Evolutionary conservation across 495 filamentous ascomycete genomes (phyloP).

Genomic region (Talaromyces thailandensis): DNA sequence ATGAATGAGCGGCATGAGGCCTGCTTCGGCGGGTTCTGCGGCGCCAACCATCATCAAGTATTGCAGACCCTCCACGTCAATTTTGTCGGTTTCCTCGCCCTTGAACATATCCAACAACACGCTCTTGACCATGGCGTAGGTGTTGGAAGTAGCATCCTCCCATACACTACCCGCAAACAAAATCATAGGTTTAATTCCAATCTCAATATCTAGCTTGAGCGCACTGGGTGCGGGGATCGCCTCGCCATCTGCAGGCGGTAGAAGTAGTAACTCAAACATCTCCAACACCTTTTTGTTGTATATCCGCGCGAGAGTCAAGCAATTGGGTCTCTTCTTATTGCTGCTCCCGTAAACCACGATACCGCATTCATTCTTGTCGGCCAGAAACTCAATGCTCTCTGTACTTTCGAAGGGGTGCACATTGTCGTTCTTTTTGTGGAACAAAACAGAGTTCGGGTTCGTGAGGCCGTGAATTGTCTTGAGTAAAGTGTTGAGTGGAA

Average conservation of each 20-base stretch:
- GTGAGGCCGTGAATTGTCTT: slow-evolving; percentile 76
- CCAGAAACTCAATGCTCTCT: slow-evolving; percentile 81
- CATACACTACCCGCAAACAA: slow-evolving; percentile 77
- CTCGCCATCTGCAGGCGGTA: slow-evolving; percentile 54
- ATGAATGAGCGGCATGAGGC: slow-evolving; percentile 60
- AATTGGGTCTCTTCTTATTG: slow-evolving; percentile 90
- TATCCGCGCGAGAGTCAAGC: slow-evolving; percentile 70
- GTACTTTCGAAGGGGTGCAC: slow-evolving; percentile 91
- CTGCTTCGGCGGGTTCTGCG: slow-evolving; percentile 54
- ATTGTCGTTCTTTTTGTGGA: slow-evolving; percentile 84
- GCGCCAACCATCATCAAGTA: slow-evolving; percentile 76
- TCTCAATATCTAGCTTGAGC: slow-evolving; percentile 68
- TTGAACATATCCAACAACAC: slow-evolving; percentile 88
- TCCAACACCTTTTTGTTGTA: slow-evolving; percentile 83
- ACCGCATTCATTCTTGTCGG: slow-evolving; percentile 87
- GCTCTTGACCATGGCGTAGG: slow-evolving; percentile 76
- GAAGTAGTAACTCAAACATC: slow-evolving; percentile 81
- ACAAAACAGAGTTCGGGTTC: slow-evolving; percentile 69
- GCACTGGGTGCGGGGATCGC: slow-evolving; percentile 69
- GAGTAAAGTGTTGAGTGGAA: slow-evolving; percentile 68
- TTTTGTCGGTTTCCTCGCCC: slow-evolving; percentile 59
- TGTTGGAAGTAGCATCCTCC: slow-evolving; percentile 62
- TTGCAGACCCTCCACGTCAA: slow-evolving; percentile 91
- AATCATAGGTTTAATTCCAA: slow-evolving; percentile 69
- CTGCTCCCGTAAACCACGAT: slow-evolving; percentile 70